phyloP scores from a whole-genome alignment of 1,139 yeast genomes.

The Blastobotrys indianensis region DNA sequence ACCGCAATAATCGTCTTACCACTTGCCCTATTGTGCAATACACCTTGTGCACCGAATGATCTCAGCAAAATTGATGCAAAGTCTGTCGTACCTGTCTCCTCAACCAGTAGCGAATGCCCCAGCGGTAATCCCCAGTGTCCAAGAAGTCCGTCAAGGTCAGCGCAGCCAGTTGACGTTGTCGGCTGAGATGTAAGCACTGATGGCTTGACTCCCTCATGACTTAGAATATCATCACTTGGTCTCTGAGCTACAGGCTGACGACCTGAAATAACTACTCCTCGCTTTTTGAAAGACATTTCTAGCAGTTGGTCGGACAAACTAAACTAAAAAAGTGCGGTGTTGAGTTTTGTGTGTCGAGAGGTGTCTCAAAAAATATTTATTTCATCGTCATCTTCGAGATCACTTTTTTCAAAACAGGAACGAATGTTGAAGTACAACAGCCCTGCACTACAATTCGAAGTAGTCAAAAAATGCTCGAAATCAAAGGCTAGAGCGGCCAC shows the following conservation, averaged over 20 bases:
- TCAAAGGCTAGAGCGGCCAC: conserved; percentile 42
- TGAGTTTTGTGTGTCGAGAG: neutral
- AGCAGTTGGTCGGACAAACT: neutral
- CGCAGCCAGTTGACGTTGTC: conserved; percentile 70
- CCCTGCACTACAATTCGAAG: conserved; percentile 36
- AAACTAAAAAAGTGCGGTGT: neutral
- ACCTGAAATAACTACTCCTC: conserved; percentile 20
- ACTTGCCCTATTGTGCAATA: conserved; percentile 53
- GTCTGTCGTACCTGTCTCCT: conserved; percentile 87
- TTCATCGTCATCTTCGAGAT: neutral
- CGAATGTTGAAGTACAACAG: conserved; percentile 16
- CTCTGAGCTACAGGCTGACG: conserved; percentile 6
- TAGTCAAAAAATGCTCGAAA: conserved; percentile 37
- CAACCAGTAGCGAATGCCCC: conserved; percentile 63
- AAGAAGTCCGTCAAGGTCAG: conserved; percentile 66
- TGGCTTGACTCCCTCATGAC: conserved; percentile 53
- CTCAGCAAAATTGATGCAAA: conserved; percentile 70
- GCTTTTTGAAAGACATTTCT: conserved; percentile 24
- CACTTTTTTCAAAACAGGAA: neutral
- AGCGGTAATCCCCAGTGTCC: conserved; percentile 83
- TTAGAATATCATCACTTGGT: conserved; percentile 1
- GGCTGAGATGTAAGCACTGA: conserved; percentile 71
- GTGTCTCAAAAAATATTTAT: neutral
- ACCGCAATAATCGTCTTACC: conserved; percentile 44
- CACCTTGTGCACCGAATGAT: conserved; percentile 73